Base-by-base conservation (phyloP, 768 basidiomycete species). In the Leccinellum luteum region DNA sequence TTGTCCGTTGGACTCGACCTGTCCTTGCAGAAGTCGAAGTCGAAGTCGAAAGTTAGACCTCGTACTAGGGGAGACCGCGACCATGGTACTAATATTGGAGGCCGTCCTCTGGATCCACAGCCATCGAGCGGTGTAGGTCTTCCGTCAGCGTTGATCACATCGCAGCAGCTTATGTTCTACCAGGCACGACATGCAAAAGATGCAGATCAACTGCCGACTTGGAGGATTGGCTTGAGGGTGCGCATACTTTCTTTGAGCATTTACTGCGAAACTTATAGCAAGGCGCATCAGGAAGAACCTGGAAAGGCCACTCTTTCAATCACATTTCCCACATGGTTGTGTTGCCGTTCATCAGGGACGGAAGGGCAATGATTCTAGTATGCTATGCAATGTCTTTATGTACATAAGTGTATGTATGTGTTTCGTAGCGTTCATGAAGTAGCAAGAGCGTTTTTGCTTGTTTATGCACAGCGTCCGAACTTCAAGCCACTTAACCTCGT, bases 381-480 rank as follows among this genome's bases (percentile, higher is more conserved):
- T 35, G 15, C 35, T 38, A 9, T 12, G 0, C 38, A 19, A 41
- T 19, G 38, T 12, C 38, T 41, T 41, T n/a, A n/a, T n/a, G n/a
- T n/a, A n/a, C n/a, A n/a, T n/a, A n/a, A n/a, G 14, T 38, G 34
- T 35, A 35, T 35, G 28, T 28, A 28, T 28, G 28, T n/a, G n/a
- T n/a, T n/a, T n/a, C n/a, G n/a, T n/a, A n/a, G n/a, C n/a, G n/a
- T 28, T 5, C 28, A 28, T 28, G 28, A 4, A 28, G 9, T 31
- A 31, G 30, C 8, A 25, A 25, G 25, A 25, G 25, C 30, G 8
- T 17, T 48, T 25, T 48, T 13, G 35, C 25, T 59, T 60, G 50
- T 60, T 54, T 45, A 64, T 59, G 61, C 21, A 25, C 19, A 28
- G 30, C 52, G 41, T 45, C 25, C 25, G 56, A 35, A n/a, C 10